Conservation (phyloP, 2,329 filamentous ascomycete genomes). For the Onygenales sp. region DNA sequence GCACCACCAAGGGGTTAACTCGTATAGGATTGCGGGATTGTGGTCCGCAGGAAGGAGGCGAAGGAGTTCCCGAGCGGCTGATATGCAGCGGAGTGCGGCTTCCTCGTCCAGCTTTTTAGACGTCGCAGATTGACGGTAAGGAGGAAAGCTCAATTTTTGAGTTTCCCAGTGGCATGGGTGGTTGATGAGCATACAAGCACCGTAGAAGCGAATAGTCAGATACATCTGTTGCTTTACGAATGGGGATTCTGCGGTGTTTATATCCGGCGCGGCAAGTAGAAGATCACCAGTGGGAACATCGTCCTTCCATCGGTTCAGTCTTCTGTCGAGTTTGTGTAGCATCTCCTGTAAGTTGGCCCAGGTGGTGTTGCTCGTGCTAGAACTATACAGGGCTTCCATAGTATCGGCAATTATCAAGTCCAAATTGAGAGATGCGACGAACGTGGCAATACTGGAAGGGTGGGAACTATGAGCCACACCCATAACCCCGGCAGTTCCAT, state of each 20-base stretch:
- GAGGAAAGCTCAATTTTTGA: slow-evolving; percentile 20
- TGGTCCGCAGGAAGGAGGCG: slow-evolving; percentile 23
- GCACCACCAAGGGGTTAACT: slow-evolving; percentile 31
- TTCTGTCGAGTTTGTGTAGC: slow-evolving; percentile 19
- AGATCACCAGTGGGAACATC: slow-evolving; percentile 16
- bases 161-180: slow-evolving; percentile 29
- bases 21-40: slow-evolving; percentile 18
- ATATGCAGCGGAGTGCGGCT: slow-evolving; percentile 23
- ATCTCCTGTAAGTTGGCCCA: slow-evolving; percentile 26
- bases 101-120: slow-evolving; percentile 23
- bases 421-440: slow-evolving; percentile 8
- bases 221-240: slow-evolving; percentile 9
- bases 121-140: slow-evolving; percentile 19
- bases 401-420: slow-evolving; percentile 20
- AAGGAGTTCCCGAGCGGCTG: slow-evolving; percentile 23
- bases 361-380: slow-evolving; percentile 18
- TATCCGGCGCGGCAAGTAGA: background rate
- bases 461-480: background rate
- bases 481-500: background rate
- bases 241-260: background rate
- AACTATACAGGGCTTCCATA: slow-evolving; percentile 23
- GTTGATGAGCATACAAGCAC: slow-evolving; percentile 26
- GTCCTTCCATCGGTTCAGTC: slow-evolving; percentile 24
- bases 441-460: slow-evolving; percentile 2
- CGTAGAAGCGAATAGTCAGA: slow-evolving; percentile 18